Conservation (phyloP, 2,329 filamentous ascomycete genomes). For the Fusarium sp. region DNA sequence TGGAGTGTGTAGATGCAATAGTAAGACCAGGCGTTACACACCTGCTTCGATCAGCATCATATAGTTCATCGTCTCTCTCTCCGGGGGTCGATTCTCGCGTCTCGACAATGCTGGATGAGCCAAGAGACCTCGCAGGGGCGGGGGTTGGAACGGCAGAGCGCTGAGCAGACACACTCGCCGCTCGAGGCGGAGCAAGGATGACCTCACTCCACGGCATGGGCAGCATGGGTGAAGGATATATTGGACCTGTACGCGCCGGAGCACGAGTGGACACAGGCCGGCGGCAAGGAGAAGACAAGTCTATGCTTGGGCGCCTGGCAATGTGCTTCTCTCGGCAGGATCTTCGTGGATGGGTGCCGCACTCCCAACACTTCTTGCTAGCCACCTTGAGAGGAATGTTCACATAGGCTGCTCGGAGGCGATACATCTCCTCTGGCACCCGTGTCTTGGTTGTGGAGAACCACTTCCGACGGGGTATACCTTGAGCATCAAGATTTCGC, state of each 20-base stretch:
- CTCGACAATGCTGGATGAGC: not conserved
- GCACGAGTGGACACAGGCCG: not conserved
- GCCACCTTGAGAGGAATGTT: slow-evolving; percentile 15
- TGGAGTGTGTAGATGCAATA: slow-evolving; percentile 12
- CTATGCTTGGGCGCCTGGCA: not conserved
- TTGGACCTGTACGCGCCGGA: not conserved
- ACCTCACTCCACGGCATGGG: not conserved
- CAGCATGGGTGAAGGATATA: not conserved
- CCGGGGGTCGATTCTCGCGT: not conserved
- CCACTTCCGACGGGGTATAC: slow-evolving; percentile 1
- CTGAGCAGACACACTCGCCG: not conserved
- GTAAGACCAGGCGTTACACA: slow-evolving; percentile 15
- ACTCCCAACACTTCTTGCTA: slow-evolving; percentile 28
- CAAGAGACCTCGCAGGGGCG: not conserved
- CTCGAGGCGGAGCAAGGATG: not conserved
- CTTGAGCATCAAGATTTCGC: not conserved
- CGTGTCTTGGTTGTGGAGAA: not conserved
- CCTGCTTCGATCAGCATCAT: not conserved
- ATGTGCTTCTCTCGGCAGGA: slow-evolving; percentile 22
- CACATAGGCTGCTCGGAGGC: slow-evolving; percentile 1
- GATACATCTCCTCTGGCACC: slow-evolving; percentile 7
- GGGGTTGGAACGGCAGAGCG: not conserved
- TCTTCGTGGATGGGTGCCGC: slow-evolving; percentile 26
- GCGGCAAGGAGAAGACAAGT: not conserved
- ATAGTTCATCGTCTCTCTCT: not conserved